Conservation (phyloP, 768 basidiomycete species). For the Mrakia gelida region DNA sequence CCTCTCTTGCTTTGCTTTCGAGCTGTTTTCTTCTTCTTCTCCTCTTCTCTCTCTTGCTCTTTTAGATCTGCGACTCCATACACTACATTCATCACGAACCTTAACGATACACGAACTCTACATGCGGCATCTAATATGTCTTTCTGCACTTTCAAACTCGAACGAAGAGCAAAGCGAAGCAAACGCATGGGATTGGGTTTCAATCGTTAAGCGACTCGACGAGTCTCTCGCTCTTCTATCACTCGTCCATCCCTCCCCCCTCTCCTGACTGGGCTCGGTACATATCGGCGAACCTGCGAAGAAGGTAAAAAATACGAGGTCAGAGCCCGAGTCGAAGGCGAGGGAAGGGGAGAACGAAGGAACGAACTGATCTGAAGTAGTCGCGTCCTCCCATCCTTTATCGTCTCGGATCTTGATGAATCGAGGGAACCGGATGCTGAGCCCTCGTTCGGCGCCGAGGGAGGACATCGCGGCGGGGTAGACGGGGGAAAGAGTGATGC, state of each 20-base stretch:
- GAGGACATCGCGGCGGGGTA: conserved; percentile 71
- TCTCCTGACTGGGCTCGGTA: conserved; percentile 13
- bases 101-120: too few relatives aligned
- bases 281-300: conserved; percentile 23
- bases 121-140: too few relatives aligned
- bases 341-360: too few relatives aligned
- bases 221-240: neutral
- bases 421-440: conserved; percentile 76
- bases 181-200: too few relatives aligned
- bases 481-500: conserved; percentile 77
- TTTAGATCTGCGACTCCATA: too few relatives aligned
- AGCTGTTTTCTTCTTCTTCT: too few relatives aligned
- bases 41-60: too few relatives aligned
- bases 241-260: neutral
- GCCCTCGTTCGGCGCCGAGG: conserved; percentile 59
- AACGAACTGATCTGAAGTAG: conserved; percentile 57
- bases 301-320: neutral
- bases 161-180: too few relatives aligned
- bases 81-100: too few relatives aligned
- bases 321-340: neutral
- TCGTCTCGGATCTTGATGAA: conserved; percentile 72
- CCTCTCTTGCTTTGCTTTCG: too few relatives aligned
- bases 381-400: conserved; percentile 68
- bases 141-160: too few relatives aligned
- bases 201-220: too few relatives aligned